These are phyloP conservation scores for Cynara cardunculus DNA, from an alignment of 129 eudicot species.

Conservation along the genomic window DNA sequence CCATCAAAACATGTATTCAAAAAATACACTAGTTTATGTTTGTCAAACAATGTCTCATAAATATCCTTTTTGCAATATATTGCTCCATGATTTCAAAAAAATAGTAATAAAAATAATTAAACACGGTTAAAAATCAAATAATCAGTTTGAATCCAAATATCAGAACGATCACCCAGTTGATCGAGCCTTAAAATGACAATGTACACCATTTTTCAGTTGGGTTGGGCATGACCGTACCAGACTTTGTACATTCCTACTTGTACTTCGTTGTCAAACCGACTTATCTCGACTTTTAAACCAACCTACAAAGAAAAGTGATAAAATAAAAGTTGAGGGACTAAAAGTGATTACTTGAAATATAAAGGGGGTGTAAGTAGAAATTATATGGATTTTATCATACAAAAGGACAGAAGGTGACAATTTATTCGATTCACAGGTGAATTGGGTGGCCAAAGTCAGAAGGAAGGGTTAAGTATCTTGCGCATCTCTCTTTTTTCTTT, in stretches of 20 bases:
- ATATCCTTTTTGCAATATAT: neutral
- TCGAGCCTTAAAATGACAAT: neutral
- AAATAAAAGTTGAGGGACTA: neutral
- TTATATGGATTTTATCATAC: neutral
- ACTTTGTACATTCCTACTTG: neutral
- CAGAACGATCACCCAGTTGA: neutral
- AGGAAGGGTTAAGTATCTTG: constrained; percentile 25
- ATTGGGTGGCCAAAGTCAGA: constrained; percentile 35
- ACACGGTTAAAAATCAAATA: neutral
- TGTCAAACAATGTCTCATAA: too few species aligned
- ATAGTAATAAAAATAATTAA: neutral
- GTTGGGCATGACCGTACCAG: neutral
- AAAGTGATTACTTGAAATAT: neutral
- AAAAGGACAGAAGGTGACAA: constrained; percentile 27
- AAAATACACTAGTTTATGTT: too few species aligned
- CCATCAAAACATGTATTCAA: too few species aligned
- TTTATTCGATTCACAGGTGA: constrained; percentile 32
- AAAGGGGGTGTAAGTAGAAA: constrained; percentile 5
- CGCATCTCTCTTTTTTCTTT: constrained; percentile 19
- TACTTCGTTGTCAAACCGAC: neutral
- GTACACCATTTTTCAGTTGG: neutral
- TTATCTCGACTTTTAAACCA: neutral
- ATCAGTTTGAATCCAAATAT: neutral
- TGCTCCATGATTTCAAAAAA: neutral
- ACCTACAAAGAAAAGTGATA: neutral